Percentiles rank a stretch among this genome's conserved stretches.
Conservation (phyloP, 225 moss, liverwort and hornwort genomes). For the Rhytidiadelphus loreus region DNA sequence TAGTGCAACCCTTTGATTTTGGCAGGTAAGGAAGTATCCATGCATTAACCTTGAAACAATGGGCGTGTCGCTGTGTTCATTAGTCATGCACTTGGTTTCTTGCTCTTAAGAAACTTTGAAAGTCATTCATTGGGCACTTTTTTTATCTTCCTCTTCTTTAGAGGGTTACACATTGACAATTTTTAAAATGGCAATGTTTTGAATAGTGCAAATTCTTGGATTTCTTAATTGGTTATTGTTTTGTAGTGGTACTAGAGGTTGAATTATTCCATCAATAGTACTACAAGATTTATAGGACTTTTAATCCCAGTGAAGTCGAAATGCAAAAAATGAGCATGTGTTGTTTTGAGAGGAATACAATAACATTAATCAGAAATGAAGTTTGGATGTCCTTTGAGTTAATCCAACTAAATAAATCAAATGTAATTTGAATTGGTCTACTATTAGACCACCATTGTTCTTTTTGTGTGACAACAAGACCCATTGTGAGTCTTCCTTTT, state of each 20-base stretch:
- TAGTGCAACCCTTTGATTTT: not conserved
- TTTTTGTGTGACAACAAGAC: not conserved
- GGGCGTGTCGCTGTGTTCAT: too few relatives aligned
- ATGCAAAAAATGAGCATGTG: not conserved
- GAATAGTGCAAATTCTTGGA: not conserved
- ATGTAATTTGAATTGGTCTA: not conserved
- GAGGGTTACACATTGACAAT: not conserved
- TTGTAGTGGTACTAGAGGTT: not conserved
- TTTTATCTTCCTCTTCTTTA: too few relatives aligned
- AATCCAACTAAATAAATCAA: not conserved
- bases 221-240: not conserved
- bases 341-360: not conserved
- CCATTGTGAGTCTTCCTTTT: not conserved
- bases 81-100: not conserved
- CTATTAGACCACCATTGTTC: not conserved
- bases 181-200: not conserved
- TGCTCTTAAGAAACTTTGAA: not conserved
- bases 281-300: too few relatives aligned
- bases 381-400: not conserved
- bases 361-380: not conserved
- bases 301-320: fast-evolving
- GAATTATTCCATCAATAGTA: too few relatives aligned
- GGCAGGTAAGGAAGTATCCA: not conserved
- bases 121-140: not conserved
- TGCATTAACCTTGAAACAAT: not conserved